Evolutionary conservation across 805 yeast species (phyloP).

Genomic region (Hanseniaspora meyeri): DNA sequence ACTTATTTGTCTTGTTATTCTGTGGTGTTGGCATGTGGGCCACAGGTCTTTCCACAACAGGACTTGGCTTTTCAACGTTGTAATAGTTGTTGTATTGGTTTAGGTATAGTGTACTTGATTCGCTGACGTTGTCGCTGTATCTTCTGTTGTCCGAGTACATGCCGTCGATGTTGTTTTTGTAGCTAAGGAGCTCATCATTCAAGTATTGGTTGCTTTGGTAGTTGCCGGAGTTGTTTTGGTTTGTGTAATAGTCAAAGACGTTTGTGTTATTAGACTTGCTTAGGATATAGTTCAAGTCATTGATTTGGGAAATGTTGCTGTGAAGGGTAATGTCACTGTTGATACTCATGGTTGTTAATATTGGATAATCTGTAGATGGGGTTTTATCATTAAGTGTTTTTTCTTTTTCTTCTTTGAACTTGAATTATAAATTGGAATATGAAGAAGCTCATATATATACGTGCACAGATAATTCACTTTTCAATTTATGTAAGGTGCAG

Average conservation of each 20-base stretch:
- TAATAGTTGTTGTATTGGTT: not conserved
- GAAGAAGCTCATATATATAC: too few relatives aligned
- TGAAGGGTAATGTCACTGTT: slow-evolving; percentile 6
- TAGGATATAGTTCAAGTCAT: not conserved
- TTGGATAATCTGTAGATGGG: not conserved
- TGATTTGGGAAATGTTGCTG: slow-evolving; percentile 9
- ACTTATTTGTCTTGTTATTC: slow-evolving; percentile 36
- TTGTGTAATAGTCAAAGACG: slow-evolving; percentile 1
- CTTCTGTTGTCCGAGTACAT: not conserved
- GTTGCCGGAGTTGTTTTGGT: not conserved
- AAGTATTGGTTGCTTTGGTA: not conserved
- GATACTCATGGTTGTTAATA: not conserved
- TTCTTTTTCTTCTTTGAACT: too few relatives aligned
- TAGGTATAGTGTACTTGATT: not conserved
- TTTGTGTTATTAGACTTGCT: not conserved
- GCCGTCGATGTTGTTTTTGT: not conserved
- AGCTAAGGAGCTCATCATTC: not conserved
- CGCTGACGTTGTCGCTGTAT: slow-evolving; percentile 1
- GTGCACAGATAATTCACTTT: too few relatives aligned
- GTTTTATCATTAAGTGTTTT: not conserved
- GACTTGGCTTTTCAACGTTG: not conserved
- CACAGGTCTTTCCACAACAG: not conserved
- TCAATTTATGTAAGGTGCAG: too few relatives aligned
- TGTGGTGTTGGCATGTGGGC: not conserved
- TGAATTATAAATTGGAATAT: too few relatives aligned